Evolutionary conservation across 2,329 filamentous ascomycete genomes (phyloP).

Genomic region (Microthyrium microscopicum): DNA sequence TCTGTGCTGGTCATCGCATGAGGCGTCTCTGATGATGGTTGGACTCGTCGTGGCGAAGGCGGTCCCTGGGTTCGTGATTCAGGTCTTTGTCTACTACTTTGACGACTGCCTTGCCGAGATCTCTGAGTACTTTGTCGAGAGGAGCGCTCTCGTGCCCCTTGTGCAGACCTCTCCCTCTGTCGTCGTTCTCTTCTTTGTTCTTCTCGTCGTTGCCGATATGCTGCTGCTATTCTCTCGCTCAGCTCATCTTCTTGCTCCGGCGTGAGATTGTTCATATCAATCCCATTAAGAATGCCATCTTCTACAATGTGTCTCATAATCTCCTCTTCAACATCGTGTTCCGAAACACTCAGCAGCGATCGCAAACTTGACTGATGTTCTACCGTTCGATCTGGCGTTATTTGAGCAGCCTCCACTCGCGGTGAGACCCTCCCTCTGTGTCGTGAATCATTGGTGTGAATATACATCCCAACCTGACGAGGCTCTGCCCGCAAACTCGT

Average conservation of each 20-base stretch:
- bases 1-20: no score
- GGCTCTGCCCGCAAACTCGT: slow-evolving; percentile 10
- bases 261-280: slow-evolving; percentile 78
- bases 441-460: no score
- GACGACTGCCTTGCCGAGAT: no score
- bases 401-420: neutral
- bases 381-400: slow-evolving; percentile 23
- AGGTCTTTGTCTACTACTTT: no score
- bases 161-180: neutral
- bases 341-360: slow-evolving; percentile 65
- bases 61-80: no score
- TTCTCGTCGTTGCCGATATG: slow-evolving; percentile 61
- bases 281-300: slow-evolving; percentile 71
- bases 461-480: slow-evolving; percentile 16
- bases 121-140: no score
- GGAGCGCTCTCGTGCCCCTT: no score
- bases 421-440: neutral
- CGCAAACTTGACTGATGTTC: slow-evolving; percentile 83
- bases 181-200: slow-evolving; percentile 24
- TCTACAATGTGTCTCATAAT: slow-evolving; percentile 80
- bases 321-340: slow-evolving; percentile 69
- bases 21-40: no score
- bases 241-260: slow-evolving; percentile 74
- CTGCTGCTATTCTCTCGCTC: slow-evolving; percentile 77
- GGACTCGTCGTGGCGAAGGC: no score